Evolutionary conservation across 345 rosid genomes (phyloP).

Genomic region (Microcos paniculata): DNA sequence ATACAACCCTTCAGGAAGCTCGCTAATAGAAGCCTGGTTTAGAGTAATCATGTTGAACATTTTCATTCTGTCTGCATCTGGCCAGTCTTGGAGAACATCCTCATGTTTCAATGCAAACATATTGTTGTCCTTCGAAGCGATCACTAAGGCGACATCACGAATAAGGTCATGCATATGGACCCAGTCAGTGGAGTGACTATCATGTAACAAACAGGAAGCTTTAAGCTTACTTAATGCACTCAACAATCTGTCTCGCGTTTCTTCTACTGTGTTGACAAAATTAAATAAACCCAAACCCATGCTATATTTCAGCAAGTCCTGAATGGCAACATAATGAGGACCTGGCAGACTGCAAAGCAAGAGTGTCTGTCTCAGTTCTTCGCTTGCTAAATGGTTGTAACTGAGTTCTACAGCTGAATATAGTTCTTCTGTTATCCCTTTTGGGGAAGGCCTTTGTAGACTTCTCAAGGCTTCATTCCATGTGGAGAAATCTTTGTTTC

Average conservation of each 20-base stretch:
- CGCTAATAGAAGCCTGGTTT: not conserved
- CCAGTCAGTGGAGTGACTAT: not conserved
- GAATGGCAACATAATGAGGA: not conserved
- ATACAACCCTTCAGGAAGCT: constrained; percentile 14
- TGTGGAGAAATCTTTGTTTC: not conserved
- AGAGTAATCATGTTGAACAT: not conserved
- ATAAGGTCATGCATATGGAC: constrained; percentile 27
- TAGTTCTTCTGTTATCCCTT: not conserved
- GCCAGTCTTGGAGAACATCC: not conserved
- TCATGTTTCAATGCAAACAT: not conserved
- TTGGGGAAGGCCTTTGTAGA: not conserved
- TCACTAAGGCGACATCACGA: constrained; percentile 5
- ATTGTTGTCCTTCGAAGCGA: constrained; percentile 12
- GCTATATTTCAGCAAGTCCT: constrained; percentile 3
- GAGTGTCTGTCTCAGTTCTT: constrained; percentile 14
- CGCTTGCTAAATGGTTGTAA: not conserved
- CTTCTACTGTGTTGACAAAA: not conserved
- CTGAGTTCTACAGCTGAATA: constrained; percentile 1
- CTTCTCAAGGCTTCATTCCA: constrained; percentile 19
- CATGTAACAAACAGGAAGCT: constrained; percentile 17
- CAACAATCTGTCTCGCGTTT: not conserved
- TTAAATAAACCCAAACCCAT: constrained; percentile 17
- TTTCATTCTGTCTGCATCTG: not conserved
- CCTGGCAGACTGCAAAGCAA: constrained; percentile 7
- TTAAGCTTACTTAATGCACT: constrained; percentile 10